Conservation (phyloP, 352 stramenopile genomes). For the Peronosclerospora sorghi region DNA sequence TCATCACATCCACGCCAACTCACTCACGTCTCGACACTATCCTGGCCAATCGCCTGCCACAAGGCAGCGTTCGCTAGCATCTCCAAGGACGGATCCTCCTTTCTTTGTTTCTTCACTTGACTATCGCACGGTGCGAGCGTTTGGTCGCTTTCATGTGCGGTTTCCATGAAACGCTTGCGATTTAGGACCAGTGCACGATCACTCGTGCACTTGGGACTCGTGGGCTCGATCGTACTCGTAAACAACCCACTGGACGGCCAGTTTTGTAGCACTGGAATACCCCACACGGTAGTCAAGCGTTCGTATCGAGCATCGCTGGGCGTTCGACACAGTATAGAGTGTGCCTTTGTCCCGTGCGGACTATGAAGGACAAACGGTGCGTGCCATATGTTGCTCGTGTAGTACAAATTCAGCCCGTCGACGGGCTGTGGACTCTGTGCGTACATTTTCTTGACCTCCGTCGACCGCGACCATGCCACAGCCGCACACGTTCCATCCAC, state of each 20-base stretch:
- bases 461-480: neutral
- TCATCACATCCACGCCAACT: too few species aligned
- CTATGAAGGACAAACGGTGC: slow-evolving; percentile 23
- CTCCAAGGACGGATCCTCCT: slow-evolving; percentile 43
- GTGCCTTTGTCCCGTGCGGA: slow-evolving; percentile 10
- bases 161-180: slow-evolving; percentile 29
- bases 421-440: slow-evolving; percentile 10
- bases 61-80: slow-evolving; percentile 64
- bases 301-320: slow-evolving; percentile 19
- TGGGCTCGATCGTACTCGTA: slow-evolving; percentile 43
- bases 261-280: slow-evolving; percentile 9
- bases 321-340: slow-evolving; percentile 18
- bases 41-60: slow-evolving; percentile 49
- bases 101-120: slow-evolving; percentile 4
- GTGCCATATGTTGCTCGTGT: slow-evolving; percentile 12
- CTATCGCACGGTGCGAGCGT: slow-evolving; percentile 6
- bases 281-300: slow-evolving; percentile 15
- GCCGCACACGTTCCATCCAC: slow-evolving; percentile 4
- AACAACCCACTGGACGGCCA: slow-evolving; percentile 9
- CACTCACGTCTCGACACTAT: too few species aligned
- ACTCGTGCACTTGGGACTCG: slow-evolving; percentile 26
- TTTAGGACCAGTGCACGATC: slow-evolving; percentile 18
- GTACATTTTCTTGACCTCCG: slow-evolving; percentile 4
- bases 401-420: too few species aligned
- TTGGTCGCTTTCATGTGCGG: slow-evolving; percentile 3